Evolutionary conservation across 2,329 filamentous ascomycete species (phyloP).

Genomic region (Cadophora sp.): DNA sequence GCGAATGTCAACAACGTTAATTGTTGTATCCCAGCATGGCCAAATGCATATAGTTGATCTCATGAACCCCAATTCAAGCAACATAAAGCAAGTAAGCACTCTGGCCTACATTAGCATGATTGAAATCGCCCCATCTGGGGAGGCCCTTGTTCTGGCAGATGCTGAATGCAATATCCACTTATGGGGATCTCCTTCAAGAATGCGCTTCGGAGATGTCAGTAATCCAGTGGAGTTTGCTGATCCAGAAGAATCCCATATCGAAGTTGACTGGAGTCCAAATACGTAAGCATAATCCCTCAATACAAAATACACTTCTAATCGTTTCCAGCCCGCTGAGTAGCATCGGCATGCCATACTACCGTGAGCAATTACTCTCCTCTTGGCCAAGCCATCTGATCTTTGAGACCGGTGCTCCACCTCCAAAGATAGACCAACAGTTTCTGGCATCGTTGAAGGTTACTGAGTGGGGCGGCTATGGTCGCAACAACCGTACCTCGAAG

Average conservation of each 20-base stretch:
- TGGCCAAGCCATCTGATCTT: conserved; percentile 87
- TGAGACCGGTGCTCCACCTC: conserved; percentile 83
- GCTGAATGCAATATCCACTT: conserved; percentile 69
- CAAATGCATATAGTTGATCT: conserved; percentile 96
- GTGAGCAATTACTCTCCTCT: conserved; percentile 83
- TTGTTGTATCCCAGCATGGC: conserved; percentile 89
- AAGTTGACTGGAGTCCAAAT: conserved; percentile 69
- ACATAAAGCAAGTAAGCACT: conserved; percentile 71
- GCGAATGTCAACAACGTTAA: conserved; percentile 91
- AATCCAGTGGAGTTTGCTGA: conserved; percentile 73
- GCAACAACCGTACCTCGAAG: conserved; percentile 73
- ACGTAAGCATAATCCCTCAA: conserved; percentile 57
- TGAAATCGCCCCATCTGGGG: conserved; percentile 74
- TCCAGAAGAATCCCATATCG: conserved; percentile 54
- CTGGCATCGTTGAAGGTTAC: conserved; percentile 71
- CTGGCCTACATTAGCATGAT: conserved; percentile 65
- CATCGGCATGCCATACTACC: conserved; percentile 92
- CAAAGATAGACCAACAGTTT: conserved; percentile 74
- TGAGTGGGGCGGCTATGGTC: conserved; percentile 80
- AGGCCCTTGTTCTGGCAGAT: conserved; percentile 72
- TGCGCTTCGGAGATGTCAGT: conserved; percentile 74
- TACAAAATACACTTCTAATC: conserved; percentile 19
- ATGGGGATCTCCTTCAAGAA: conserved; percentile 73
- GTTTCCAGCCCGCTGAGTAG: conserved; percentile 75
- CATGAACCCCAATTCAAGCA: conserved; percentile 75